Evolutionary conservation across 129 eudicot species (phyloP).

Genomic region (Helichrysum umbraculigerum): DNA sequence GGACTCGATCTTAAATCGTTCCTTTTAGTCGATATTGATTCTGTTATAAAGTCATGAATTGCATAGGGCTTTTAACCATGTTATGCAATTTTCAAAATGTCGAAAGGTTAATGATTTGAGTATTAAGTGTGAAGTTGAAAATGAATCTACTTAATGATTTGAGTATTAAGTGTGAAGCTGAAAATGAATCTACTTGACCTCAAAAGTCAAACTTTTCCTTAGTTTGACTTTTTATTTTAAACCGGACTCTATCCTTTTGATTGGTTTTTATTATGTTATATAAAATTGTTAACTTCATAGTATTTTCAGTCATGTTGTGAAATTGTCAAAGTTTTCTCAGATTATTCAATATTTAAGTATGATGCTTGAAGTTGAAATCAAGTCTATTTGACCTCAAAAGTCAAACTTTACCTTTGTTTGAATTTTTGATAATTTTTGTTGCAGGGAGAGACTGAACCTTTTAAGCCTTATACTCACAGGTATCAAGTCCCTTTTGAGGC

Average conservation of each 20-base stretch:
- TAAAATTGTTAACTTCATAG: not conserved
- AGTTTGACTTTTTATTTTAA: not conserved
- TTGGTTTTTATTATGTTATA: not conserved
- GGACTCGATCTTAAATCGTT: not conserved
- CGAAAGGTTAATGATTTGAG: not conserved
- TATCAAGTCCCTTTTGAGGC: conserved; percentile 54
- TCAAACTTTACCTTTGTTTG: conserved; percentile 13
- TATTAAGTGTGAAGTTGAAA: too few species aligned
- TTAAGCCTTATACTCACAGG: conserved; percentile 59
- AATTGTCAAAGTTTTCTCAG: not conserved
- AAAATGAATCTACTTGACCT: conserved; percentile 8
- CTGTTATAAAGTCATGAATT: conserved; percentile 1
- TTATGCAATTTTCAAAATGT: not conserved
- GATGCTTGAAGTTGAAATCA: not conserved
- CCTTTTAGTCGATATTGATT: conserved; percentile 6
- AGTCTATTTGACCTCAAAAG: conserved; percentile 16
- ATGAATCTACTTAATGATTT: too few species aligned
- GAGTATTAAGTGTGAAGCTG: not conserved
- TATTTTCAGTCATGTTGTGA: not conserved
- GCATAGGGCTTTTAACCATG: not conserved
- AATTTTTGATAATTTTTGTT: conserved; percentile 29
- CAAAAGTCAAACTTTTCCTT: conserved; percentile 15
- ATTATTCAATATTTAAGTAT: not conserved
- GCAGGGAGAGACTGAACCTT: conserved; percentile 66
- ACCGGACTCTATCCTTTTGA: not conserved